Base-by-base conservation (phyloP, 768 basidiomycete species). In the Russula sp. region DNA sequence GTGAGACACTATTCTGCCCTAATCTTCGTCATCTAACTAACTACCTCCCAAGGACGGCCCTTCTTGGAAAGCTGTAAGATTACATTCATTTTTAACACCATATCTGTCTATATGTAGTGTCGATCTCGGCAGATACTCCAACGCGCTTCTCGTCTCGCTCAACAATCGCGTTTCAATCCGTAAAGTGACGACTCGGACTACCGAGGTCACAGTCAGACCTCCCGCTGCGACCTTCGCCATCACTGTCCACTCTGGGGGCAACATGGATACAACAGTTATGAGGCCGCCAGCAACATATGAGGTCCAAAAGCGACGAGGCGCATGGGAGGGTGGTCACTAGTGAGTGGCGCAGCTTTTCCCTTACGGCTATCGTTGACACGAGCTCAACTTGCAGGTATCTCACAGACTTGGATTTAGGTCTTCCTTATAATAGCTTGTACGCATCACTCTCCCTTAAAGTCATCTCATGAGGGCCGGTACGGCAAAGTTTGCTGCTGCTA, bases 81-180 rank as follows among this genome's bases (percentile, higher is more conserved):
- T 9, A 1, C 9, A 11, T 9, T 20, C 4, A 13, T 4, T 16
- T 22, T n/a, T 1, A 10, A 14, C 3, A 2, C 27, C 9, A 4
- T 2, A 22, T 34, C 20, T 6, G 13, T 32, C 6, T n/a, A 9
- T n/a, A 48, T 27, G 6, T 34, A 35, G 11, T 16, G 9, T 18
- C 8, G 11, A n/a, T 18, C 7, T 59, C 13, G 7, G 18, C 40
- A 59, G 58, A 44, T 59, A 59, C 40, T 59, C 58, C 1, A 53
- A 53, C 35, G 34, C 53, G 4, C 37, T 61, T 11, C 60, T 61
- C 34, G 53, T 55, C 44, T 55, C 53, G 13, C 39, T 61, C 16
- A 61, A 61, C 13, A 61, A 54, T 48, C 53, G 60, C 53, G 55
- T 61, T 22, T 55, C 51, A 6, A 44, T 60, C 32, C 59, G 51